Percentiles rank a stretch among this genome's conserved stretches.
These are phyloP conservation scores for Lyophyllum shimeji DNA, from an alignment of 768 basidiomycete genomes.

Conservation along the genomic window DNA sequence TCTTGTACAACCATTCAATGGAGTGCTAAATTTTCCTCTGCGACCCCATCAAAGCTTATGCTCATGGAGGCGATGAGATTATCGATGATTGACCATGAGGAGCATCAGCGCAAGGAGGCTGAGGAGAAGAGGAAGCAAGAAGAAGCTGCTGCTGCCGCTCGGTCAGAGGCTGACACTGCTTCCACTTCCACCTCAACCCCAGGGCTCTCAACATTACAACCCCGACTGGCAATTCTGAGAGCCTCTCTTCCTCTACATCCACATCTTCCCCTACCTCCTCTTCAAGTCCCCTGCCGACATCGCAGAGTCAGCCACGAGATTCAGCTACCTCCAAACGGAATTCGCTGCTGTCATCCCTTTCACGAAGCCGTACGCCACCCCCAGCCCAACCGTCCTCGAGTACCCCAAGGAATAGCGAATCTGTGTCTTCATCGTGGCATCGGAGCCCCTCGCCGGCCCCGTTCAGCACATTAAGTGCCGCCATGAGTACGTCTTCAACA, in stretches of 20 bases:
- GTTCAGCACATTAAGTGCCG: constrained; percentile 45
- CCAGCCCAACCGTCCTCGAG: constrained; percentile 24
- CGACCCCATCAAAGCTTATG: constrained; percentile 67
- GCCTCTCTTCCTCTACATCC: constrained; percentile 26
- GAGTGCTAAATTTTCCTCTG: constrained; percentile 1
- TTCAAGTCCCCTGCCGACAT: constrained; percentile 22
- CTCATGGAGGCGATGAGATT: constrained; percentile 99
- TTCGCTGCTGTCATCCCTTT: constrained; percentile 28
- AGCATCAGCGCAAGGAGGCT: constrained; percentile 78
- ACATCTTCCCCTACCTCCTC: constrained; percentile 23
- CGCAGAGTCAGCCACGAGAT: constrained; percentile 18
- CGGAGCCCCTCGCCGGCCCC: constrained; percentile 39
- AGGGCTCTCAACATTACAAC: constrained; percentile 33
- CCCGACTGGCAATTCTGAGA: constrained; percentile 21
- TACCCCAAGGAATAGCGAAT: constrained; percentile 25
- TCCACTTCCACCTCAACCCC: constrained; percentile 25
- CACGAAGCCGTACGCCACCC: constrained; percentile 38
- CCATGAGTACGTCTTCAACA: constrained; percentile 44
- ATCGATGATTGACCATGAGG: constrained; percentile 92
- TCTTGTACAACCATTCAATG: constrained; percentile 11
- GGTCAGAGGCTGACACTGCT: constrained; percentile 12
- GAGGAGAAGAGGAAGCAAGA: constrained; percentile 60
- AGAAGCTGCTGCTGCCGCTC: constrained; percentile 28
- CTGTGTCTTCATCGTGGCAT: constrained; percentile 30
- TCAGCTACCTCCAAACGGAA: constrained; percentile 24